These are phyloP conservation scores for Globisporangium takayamanum DNA, from an alignment of 352 stramenopile genomes.

Conservation along the genomic window DNA sequence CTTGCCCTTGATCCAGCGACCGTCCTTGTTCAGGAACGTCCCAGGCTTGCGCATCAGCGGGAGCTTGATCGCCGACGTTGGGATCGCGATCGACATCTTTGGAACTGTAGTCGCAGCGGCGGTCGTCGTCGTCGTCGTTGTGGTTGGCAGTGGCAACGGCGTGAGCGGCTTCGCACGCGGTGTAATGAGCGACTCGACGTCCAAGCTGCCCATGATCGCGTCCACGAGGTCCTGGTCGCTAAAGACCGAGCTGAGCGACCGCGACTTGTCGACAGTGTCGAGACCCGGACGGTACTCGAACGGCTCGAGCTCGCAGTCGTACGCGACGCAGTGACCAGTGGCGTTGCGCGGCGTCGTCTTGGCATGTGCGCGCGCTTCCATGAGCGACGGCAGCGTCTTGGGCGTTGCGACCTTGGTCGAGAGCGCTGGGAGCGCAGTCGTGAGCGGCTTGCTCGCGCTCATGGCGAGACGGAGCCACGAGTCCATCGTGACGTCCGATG, in stretches of 20 bases:
- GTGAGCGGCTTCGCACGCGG: conserved; percentile 9
- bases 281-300: conserved; percentile 47
- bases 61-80: conserved; percentile 18
- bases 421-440: conserved; percentile 14
- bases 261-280: conserved; percentile 19
- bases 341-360: conserved; percentile 11
- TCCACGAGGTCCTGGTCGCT: conserved; percentile 72
- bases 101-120: conserved; percentile 23
- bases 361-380: conserved; percentile 13
- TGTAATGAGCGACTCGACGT: conserved; percentile 28
- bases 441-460: conserved; percentile 13
- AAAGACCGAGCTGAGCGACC: conserved; percentile 70
- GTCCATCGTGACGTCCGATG: conserved; percentile 18
- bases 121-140: not conserved
- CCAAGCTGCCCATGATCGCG: conserved; percentile 74
- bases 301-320: conserved; percentile 53
- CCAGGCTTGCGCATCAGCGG: conserved; percentile 60
- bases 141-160: conserved; percentile 2
- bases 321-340: conserved; percentile 18
- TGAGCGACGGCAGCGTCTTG: conserved; percentile 16
- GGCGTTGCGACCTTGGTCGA: conserved; percentile 8
- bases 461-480: conserved; percentile 17
- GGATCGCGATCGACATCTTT: conserved; percentile 20
- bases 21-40: conserved; percentile 86
- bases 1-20: conserved; percentile 86